Base-by-base conservation (phyloP, 1,284 basidiomycete genomes). In the Cutaneotrichosporon sp. region DNA sequence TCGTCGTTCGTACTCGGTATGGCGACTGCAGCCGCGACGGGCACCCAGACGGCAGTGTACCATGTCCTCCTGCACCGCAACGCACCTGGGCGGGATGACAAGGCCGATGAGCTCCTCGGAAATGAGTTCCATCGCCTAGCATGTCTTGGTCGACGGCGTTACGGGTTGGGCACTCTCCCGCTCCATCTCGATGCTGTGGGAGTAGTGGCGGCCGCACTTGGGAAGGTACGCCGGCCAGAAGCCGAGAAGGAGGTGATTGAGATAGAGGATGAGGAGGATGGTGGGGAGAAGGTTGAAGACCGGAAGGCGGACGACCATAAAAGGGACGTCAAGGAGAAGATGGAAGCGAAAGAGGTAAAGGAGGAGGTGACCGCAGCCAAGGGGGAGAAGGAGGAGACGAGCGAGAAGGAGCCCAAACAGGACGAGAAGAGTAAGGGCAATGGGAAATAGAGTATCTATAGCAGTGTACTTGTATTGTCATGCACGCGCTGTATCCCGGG, bases 1-100 rank as follows among this genome's bases (percentile, higher is more conserved):
- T 26, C 61, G 11, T 62, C 63, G 9, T 69, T 71, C 43, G 26
- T 67, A 8, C 51, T 68, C 24, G 59, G 53, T 26, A 35, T 63
- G 10, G 53, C 63, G 14, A 46, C 51, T 7, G 33, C 46, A 5
- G 44, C 46, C 1, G 44, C 44, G 8, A 55, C 47, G 3, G 49
- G 45, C n/a, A 41, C 52, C 9, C 22, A 19, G 12, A 62, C 63
- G 14, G 33, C 61, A 5, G 31, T 52, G 9, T 66, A 64, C 46
- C 61, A 68, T 42, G 42, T 66, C 9, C 27, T 68, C 3, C 22
- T 26, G 24, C 42, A 44, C 19, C 42, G 42, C 20, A 22, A 29
- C 19, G 29, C 42, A 20, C 42, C 42, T 9, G 27, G 27, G 11
- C 42, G 42, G 11, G 11, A 10, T 3, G 46, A 47, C n/a, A 37